A percentile compares a stretch with the other conserved stretches of the same genome.
phyloP scores from a whole-genome alignment of 257 asterid species.

The Plantago major region DNA sequence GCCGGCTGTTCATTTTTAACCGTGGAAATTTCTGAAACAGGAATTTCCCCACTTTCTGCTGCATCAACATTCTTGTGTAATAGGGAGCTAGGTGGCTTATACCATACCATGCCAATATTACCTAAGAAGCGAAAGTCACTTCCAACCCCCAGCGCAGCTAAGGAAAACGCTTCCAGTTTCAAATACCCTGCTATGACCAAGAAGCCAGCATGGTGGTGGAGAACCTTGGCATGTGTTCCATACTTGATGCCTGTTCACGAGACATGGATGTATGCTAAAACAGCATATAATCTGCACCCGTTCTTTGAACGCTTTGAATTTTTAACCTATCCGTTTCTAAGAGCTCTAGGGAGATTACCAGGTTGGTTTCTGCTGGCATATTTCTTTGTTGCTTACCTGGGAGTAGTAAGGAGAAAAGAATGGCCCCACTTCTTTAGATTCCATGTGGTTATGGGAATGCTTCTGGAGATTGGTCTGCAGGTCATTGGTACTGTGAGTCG shows the following conservation, averaged over 20 bases:
- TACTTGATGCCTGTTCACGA: conserved; percentile 89
- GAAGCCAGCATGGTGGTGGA: conserved; percentile 91
- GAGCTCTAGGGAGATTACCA: conserved; percentile 62
- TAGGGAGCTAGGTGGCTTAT: conserved; percentile 51
- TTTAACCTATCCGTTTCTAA: conserved; percentile 62
- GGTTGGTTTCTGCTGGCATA: conserved; percentile 89
- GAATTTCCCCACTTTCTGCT: conserved; percentile 40
- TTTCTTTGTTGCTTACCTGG: conserved; percentile 76
- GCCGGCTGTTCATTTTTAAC: background rate
- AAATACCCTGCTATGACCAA: conserved; percentile 72
- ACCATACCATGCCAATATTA: conserved; percentile 31
- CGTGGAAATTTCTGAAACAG: conserved; percentile 26
- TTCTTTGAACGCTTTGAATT: conserved; percentile 70
- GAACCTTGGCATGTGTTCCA: conserved; percentile 82
- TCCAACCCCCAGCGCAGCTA: conserved; percentile 53
- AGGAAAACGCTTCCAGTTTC: conserved; percentile 58
- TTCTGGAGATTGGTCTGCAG: conserved; percentile 86
- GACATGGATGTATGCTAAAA: conserved; percentile 90
- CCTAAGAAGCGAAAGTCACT: conserved; percentile 25
- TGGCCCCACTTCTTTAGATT: conserved; percentile 95
- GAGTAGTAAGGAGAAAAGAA: conserved; percentile 81
- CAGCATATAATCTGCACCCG: conserved; percentile 73
- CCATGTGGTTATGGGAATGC: conserved; percentile 90
- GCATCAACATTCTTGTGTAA: conserved; percentile 42
- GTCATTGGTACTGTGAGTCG: conserved; percentile 77